phyloP scores from a whole-genome alignment of 2,329 filamentous ascomycete species.

The Cladophialophora bantiana region DNA sequence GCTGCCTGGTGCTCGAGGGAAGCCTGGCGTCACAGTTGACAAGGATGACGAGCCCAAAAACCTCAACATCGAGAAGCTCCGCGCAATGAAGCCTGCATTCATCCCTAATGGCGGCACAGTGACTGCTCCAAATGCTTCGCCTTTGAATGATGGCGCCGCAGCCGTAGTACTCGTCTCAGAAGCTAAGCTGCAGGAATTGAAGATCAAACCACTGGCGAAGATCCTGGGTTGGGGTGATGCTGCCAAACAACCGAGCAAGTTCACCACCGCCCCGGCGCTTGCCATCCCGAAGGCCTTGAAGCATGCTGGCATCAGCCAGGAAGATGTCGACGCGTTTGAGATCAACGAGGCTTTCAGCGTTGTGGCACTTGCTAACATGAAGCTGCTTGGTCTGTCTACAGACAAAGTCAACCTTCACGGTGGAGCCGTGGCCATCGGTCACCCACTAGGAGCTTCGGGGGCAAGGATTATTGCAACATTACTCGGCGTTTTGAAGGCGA shows the following conservation, averaged over 20 bases:
- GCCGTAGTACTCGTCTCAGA: conserved; percentile 94
- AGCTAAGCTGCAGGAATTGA: conserved; percentile 89
- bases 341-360: conserved; percentile 99
- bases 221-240: conserved; percentile 98
- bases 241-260: conserved; percentile 87
- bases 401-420: conserved; percentile 96
- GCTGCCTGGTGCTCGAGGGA: conserved; percentile 86
- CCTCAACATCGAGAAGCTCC: conserved; percentile 80
- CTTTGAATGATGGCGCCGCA: conserved; percentile 92
- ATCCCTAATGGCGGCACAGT: conserved; percentile 79
- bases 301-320: conserved; percentile 82
- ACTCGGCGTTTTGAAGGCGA: conserved; percentile 84
- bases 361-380: conserved; percentile 94
- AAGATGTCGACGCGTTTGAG: conserved; percentile 89
- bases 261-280: conserved; percentile 91
- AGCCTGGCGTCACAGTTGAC: conserved; percentile 80
- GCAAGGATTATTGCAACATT: conserved; percentile 92
- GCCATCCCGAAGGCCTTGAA: conserved; percentile 97
- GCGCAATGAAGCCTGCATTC: conserved; percentile 83
- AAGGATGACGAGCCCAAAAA: conserved; percentile 97
- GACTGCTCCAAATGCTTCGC: conserved; percentile 94
- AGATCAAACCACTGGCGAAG: conserved; percentile 90
- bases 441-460: conserved; percentile 91
- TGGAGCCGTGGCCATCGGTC: conserved; percentile 92
- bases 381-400: conserved; percentile 78